These are phyloP conservation scores for Malus fusca DNA, from an alignment of 306 rosid genomes.

Conservation along the genomic window DNA sequence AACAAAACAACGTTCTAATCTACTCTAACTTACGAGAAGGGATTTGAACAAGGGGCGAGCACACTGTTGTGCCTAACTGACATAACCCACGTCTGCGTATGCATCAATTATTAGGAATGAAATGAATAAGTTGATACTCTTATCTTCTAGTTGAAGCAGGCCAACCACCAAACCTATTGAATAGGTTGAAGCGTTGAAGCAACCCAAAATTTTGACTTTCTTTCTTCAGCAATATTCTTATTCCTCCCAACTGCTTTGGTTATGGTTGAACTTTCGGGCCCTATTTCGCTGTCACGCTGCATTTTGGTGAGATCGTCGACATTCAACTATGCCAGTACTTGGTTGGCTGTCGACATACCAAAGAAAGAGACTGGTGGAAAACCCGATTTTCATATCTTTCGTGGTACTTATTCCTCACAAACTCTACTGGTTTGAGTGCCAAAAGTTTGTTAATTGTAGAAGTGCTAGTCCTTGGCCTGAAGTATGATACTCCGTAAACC, in stretches of 20 bases:
- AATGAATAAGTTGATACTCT: background rate
- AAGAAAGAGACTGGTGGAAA: background rate
- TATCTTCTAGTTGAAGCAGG: background rate
- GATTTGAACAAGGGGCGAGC: too few species aligned
- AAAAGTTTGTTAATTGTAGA: slow-evolving; percentile 16
- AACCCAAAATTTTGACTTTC: background rate
- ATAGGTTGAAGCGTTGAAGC: background rate
- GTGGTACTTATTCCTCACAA: too few species aligned
- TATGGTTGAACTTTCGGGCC: background rate
- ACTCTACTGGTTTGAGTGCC: background rate
- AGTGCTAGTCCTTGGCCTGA: slow-evolving; percentile 46
- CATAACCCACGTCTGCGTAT: too few species aligned
- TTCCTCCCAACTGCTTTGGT: background rate
- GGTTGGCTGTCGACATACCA: background rate
- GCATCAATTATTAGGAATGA: background rate
- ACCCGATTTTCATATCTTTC: background rate
- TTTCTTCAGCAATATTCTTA: background rate
- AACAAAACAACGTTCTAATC: too few species aligned
- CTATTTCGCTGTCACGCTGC: background rate
- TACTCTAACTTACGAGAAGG: too few species aligned
- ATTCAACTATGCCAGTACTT: background rate
- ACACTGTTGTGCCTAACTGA: too few species aligned
- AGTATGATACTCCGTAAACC: slow-evolving; percentile 51
- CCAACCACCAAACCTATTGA: background rate
- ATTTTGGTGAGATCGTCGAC: background rate